These are phyloP conservation scores for Macrophomina phaseolina DNA, from an alignment of 2,329 filamentous ascomycete genomes.

Conservation along the genomic window DNA sequence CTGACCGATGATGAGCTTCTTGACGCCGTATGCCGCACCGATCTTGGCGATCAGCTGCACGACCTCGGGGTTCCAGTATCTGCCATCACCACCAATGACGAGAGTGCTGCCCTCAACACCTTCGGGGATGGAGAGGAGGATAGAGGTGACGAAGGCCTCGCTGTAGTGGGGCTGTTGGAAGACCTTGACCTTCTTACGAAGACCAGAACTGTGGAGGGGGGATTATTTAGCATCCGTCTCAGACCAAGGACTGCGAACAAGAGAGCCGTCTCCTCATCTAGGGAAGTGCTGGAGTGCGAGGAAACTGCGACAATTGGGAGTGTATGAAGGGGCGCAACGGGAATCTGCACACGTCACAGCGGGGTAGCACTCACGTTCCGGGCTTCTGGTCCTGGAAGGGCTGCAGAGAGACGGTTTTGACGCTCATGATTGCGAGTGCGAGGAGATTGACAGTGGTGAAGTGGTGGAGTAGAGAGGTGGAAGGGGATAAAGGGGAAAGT, in stretches of 20 bases:
- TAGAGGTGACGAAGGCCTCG: conserved; percentile 92
- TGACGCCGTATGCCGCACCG: conserved; percentile 93
- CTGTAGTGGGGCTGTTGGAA: conserved; percentile 96
- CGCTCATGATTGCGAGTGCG: conserved; percentile 58
- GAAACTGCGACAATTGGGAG: conserved; percentile 29
- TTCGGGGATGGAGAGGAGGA: conserved; percentile 95
- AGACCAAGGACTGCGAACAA: neutral
- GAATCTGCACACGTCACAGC: conserved; percentile 1
- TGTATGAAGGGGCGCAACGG: conserved; percentile 25
- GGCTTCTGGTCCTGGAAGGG: conserved; percentile 97
- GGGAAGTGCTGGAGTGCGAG: no score
- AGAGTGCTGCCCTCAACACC: conserved; percentile 86
- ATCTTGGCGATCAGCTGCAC: conserved; percentile 98
- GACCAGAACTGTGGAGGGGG: conserved; percentile 73
- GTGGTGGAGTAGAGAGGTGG: conserved; percentile 1
- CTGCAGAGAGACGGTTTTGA: conserved; percentile 80
- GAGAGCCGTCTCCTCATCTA: no score
- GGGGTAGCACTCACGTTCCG: conserved; percentile 78
- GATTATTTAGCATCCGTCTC: conserved; percentile 10
- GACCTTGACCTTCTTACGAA: conserved; percentile 98
- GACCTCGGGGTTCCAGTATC: conserved; percentile 96
- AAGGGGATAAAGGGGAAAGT: conserved; percentile 15
- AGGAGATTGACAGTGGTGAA: conserved; percentile 3
- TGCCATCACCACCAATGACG: conserved; percentile 96
- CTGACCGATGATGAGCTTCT: conserved; percentile 97